A percentile compares a stretch with the other conserved stretches of the same genome.
These are phyloP conservation scores for Podila horticola DNA, from an alignment of 192 early-diverging fungal species.

Conservation along the genomic window DNA sequence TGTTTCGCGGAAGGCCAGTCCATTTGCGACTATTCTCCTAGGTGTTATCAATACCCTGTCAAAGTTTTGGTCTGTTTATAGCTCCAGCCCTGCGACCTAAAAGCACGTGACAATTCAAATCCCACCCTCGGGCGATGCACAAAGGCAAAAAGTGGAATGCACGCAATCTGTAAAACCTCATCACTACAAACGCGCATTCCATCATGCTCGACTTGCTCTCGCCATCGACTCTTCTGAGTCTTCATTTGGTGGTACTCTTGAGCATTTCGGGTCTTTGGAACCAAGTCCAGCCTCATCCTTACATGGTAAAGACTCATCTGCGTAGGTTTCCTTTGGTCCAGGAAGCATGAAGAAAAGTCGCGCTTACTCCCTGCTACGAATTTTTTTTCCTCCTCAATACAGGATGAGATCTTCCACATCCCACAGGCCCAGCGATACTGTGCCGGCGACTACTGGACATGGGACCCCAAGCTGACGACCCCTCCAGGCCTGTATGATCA, in stretches of 20 bases:
- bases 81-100: too few species aligned
- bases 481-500: slow-evolving; percentile 88
- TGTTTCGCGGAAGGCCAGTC: too few species aligned
- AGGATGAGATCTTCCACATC: slow-evolving; percentile 97
- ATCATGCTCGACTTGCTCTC: slow-evolving; percentile 8
- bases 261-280: slow-evolving; percentile 20
- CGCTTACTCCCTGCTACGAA: neutral
- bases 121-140: too few species aligned
- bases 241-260: slow-evolving; percentile 24
- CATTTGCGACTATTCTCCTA: too few species aligned
- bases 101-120: too few species aligned
- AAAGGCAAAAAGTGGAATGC: too few species aligned
- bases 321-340: neutral
- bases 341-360: neutral
- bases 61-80: too few species aligned
- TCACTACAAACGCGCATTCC: neutral
- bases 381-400: too few species aligned
- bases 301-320: slow-evolving; percentile 56
- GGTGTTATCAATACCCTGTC: too few species aligned
- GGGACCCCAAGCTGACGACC: slow-evolving; percentile 97
- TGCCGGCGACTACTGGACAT: slow-evolving; percentile 69
- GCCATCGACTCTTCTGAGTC: slow-evolving; percentile 5
- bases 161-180: neutral
- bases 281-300: slow-evolving; percentile 51
- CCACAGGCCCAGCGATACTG: slow-evolving; percentile 92